phyloP scores from a whole-genome alignment of 306 rosid species.

The Citrullus mucosospermus region DNA sequence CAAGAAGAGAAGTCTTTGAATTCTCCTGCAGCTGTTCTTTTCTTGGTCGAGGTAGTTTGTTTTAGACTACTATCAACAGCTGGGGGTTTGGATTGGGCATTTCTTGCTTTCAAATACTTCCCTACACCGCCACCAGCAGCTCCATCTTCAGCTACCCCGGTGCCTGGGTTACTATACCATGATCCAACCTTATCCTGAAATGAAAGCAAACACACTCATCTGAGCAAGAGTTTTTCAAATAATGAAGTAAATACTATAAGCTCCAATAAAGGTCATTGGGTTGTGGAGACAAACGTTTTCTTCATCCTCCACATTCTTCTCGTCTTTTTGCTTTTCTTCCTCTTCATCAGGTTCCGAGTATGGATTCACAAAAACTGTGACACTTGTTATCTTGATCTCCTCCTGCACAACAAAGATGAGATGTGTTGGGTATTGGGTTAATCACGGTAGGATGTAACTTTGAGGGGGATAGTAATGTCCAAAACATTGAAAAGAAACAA shows the following conservation, averaged over 20 bases:
- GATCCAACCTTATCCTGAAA: conserved; percentile 77
- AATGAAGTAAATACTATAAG: neutral
- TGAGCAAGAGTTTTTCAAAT: neutral
- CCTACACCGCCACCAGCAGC: conserved; percentile 53
- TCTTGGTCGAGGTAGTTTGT: conserved; percentile 41
- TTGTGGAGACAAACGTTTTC: conserved; percentile 50
- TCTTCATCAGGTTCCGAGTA: conserved; percentile 85
- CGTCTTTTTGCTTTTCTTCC: conserved; percentile 40
- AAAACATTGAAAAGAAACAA: neutral
- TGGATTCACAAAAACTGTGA: conserved; percentile 75
- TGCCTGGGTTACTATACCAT: conserved; percentile 85
- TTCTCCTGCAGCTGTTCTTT: conserved; percentile 53
- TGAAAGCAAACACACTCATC: neutral
- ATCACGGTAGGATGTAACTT: neutral
- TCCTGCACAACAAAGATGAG: conserved; percentile 43
- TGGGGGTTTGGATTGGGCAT: conserved; percentile 33
- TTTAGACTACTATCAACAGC: conserved; percentile 19
- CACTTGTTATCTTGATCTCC: conserved; percentile 76
- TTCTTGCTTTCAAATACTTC: conserved; percentile 68
- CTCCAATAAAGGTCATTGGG: conserved; percentile 5
- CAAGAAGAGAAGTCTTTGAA: conserved; percentile 71
- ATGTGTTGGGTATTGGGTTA: neutral
- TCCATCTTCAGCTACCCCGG: conserved; percentile 48
- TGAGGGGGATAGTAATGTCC: neutral
- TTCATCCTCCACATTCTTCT: conserved; percentile 56